These are phyloP conservation scores for Tolypocladium tropicale DNA, from an alignment of 2,329 filamentous ascomycete species.

Conservation along the genomic window DNA sequence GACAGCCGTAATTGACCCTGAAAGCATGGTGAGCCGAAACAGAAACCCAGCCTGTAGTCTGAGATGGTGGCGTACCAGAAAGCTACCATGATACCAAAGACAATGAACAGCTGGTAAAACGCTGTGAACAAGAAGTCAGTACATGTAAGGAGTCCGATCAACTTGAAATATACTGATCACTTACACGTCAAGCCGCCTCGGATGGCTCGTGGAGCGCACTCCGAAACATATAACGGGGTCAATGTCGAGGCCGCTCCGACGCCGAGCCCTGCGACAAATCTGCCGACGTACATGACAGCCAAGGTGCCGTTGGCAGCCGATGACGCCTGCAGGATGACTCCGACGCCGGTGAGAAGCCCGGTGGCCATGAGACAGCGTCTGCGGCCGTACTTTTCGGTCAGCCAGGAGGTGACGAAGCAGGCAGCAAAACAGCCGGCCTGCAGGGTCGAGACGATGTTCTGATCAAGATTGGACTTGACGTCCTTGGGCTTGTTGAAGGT, in stretches of 20 bases:
- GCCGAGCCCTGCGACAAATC: conserved; percentile 40
- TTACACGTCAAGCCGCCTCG: conserved; percentile 36
- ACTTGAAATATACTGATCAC: conserved; percentile 1
- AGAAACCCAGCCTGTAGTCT: background rate
- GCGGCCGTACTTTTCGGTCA: conserved; percentile 46
- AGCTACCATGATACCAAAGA: conserved; percentile 30
- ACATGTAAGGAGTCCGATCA: background rate
- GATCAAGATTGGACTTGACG: conserved; percentile 42
- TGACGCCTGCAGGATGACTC: conserved; percentile 53
- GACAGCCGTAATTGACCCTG: conserved; percentile 46
- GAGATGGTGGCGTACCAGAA: conserved; percentile 22
- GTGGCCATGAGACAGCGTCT: conserved; percentile 43
- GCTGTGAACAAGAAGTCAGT: conserved; percentile 14
- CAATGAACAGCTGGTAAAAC: conserved; percentile 40
- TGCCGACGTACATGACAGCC: conserved; percentile 54
- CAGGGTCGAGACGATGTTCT: conserved; percentile 61
- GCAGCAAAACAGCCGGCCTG: conserved; percentile 60
- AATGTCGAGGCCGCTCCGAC: conserved; percentile 39
- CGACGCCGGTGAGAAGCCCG: conserved; percentile 46
- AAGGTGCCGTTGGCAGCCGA: conserved; percentile 44
- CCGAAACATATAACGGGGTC: conserved; percentile 34
- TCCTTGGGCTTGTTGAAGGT: conserved; percentile 16
- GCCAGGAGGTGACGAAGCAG: conserved; percentile 44
- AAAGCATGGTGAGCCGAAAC: conserved; percentile 9
- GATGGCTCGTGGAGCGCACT: conserved; percentile 39